phyloP scores from a whole-genome alignment of 2,329 filamentous ascomycete species.

The Pestalotiopsis sp. region DNA sequence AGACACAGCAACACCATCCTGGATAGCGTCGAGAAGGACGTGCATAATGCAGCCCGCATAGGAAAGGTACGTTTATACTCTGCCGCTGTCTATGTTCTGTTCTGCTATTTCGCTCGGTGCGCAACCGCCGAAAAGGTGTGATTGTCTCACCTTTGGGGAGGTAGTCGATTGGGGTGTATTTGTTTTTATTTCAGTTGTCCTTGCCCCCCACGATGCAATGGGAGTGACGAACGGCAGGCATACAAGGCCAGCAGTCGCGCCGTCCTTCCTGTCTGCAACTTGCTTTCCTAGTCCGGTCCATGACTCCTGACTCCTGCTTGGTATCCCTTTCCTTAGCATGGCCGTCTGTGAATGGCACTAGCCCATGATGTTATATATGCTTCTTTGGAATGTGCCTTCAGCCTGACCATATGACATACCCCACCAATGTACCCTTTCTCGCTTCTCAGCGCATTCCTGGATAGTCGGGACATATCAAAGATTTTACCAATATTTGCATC shows the following conservation, averaged over 20 bases:
- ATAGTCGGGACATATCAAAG: slow-evolving; percentile 4
- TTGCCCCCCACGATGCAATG: background rate
- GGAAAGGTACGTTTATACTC: slow-evolving; percentile 76
- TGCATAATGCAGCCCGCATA: slow-evolving; percentile 81
- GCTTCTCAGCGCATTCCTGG: slow-evolving; percentile 17
- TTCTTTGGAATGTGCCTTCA: background rate
- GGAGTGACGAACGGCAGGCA: background rate
- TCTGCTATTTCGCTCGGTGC: background rate
- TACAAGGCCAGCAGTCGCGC: background rate
- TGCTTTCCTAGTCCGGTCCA: background rate
- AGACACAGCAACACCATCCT: slow-evolving; percentile 79
- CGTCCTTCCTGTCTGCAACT: background rate
- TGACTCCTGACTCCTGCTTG: background rate
- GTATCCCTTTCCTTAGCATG: background rate
- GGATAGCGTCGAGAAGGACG: slow-evolving; percentile 82
- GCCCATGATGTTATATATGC: slow-evolving; percentile 1
- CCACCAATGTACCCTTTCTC: slow-evolving; percentile 16
- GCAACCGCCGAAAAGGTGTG: slow-evolving; percentile 6
- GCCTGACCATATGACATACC: background rate
- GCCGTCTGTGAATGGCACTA: background rate
- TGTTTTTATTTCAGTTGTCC: background rate
- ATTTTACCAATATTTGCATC: background rate
- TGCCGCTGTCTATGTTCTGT: background rate
- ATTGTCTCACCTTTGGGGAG: slow-evolving; percentile 6
- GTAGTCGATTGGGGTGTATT: background rate